Evolutionary conservation across 73 alveolate genomes (phyloP).

Genomic region (Paramecium tetraurelia): DNA sequence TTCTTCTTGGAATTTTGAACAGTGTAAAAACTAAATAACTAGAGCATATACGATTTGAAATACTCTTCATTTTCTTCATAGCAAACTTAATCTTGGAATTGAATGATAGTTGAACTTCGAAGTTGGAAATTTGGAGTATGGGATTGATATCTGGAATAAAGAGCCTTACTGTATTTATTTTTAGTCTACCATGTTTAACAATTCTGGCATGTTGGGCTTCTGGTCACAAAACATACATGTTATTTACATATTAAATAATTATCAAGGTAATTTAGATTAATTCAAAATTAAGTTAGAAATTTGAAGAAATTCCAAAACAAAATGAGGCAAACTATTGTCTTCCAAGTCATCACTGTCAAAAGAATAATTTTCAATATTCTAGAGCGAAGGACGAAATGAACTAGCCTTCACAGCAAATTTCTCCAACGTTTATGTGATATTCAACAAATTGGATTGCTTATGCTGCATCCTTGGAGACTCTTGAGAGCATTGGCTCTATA

Average conservation of each 20-base stretch:
- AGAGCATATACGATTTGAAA: neutral
- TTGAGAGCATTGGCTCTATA: neutral
- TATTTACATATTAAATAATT: neutral
- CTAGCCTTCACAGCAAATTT: neutral
- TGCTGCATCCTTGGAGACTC: neutral
- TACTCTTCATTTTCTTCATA: neutral
- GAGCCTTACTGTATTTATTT: conserved; percentile 10
- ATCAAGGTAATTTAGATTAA: neutral
- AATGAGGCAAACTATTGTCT: neutral
- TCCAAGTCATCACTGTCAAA: neutral
- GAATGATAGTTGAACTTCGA: neutral
- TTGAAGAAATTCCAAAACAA: neutral
- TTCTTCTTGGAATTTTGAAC: neutral
- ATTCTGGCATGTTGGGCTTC: neutral
- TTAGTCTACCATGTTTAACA: conserved; percentile 8
- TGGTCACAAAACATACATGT: conserved; percentile 22
- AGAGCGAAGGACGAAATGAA: neutral
- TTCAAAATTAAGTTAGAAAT: neutral
- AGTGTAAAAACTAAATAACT: conserved; percentile 13
- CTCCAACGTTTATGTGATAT: neutral
- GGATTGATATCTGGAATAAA: conserved; percentile 7
- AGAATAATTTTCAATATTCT: neutral
- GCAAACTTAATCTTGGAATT: neutral
- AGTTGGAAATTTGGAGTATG: neutral
- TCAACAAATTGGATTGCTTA: neutral